Base-by-base conservation (phyloP, 163 green algal species). In the Scenedesmus sp. region DNA sequence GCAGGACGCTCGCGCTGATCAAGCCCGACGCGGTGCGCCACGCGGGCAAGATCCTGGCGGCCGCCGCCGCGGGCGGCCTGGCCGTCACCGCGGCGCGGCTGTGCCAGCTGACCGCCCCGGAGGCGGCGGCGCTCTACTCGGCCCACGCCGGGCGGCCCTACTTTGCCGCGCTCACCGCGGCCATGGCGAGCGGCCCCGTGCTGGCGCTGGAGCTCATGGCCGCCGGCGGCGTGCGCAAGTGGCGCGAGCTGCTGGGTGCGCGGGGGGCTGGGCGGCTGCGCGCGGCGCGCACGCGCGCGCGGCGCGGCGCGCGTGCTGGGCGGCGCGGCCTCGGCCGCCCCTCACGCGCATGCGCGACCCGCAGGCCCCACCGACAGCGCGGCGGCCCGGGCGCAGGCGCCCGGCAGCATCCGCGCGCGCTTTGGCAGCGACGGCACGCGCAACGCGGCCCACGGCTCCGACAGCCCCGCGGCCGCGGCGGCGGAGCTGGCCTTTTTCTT, bases 401-500 rank as follows among this genome's bases (percentile, higher is more conserved):
- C 71, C 45, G 47, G 29, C 83, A 94, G 89, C 80, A 70, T 97
- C 51, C 82, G 91, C 4, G 92, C 85, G 0, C 33, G 91, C 51
- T 95, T 91, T 79, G 92, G 92, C 69, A 94, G 87, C 18, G 90
- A 97, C 63, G 89, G 88, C 48, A 94, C 89, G 3, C 60, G 84
- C 33, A 97, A 95, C 66, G 92, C 92, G 24, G 85, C 77, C 0
- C 92, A 96, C 74, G 92, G 92, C 56, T 92, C 86, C 45, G 92
- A 97, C 80, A 91, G 87, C 24, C 83, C 84, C 6, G 69, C 54
- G 39, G 89, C 54, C 36, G 92, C 92, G 2, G 54, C 63, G n/a
- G 84, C 89, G 1, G 92, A 97, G 76, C 91, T 95, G 44, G 82
- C 87, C 39, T 97, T 97, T 85, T 94, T 89, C 85, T 97, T 95